Conservation (phyloP, 2,329 filamentous ascomycete species). For the Aspergillus ruber region DNA sequence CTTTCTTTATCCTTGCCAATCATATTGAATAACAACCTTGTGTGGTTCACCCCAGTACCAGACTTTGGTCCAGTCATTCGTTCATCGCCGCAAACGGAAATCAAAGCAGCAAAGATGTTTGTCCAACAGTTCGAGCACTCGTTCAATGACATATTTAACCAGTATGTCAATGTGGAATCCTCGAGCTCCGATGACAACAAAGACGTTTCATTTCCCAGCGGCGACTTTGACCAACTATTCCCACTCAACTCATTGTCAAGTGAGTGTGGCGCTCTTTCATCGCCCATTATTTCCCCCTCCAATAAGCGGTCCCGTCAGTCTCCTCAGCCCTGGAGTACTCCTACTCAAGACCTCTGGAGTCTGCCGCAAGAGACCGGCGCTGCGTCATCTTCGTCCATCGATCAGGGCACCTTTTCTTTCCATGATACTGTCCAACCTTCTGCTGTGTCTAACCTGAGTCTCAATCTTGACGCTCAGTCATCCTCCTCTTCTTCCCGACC, state of each 20-base stretch:
- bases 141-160: conserved; percentile 57
- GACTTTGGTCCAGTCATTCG: conserved; percentile 14
- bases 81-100: conserved; percentile 34
- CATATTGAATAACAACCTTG: conserved; percentile 16
- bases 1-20: conserved; percentile 21
- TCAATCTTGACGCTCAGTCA: conserved; percentile 29
- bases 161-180: conserved; percentile 55
- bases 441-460: conserved; percentile 24
- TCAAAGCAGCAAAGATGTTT: conserved; percentile 50
- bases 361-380: conserved; percentile 44
- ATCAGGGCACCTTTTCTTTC: conserved; percentile 27
- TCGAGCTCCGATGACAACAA: conserved; percentile 44
- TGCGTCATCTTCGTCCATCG: conserved; percentile 11
- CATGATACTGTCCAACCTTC: conserved; percentile 34
- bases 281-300: conserved; percentile 43
- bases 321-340: conserved; percentile 45
- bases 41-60: conserved; percentile 4
- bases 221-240: conserved; percentile 49
- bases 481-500: conserved; percentile 7
- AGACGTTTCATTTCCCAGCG: conserved; percentile 40
- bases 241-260: conserved; percentile 44
- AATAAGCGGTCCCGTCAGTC: conserved; percentile 37
- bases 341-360: conserved; percentile 43
- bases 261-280: conserved; percentile 46
- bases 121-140: conserved; percentile 45